Evolutionary conservation across 345 rosid species (phyloP).

Genomic region (Corymbia maculata): DNA sequence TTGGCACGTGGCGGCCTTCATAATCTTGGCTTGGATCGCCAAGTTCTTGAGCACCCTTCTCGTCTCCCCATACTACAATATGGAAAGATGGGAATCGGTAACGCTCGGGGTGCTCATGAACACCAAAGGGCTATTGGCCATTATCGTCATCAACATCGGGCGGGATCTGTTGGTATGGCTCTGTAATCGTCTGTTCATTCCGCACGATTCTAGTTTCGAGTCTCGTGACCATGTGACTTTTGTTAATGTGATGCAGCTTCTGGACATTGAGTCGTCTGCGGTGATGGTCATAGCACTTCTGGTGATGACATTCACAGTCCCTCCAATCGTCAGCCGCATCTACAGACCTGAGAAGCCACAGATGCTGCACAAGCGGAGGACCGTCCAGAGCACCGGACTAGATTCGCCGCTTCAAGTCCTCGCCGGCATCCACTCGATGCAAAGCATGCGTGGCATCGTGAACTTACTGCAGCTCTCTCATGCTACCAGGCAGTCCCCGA

Average conservation of each 20-base stretch:
- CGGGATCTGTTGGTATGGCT: slow-evolving; percentile 26
- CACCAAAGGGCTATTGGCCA: slow-evolving; percentile 52
- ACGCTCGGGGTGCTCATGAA: slow-evolving; percentile 55
- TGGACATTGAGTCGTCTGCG: slow-evolving; percentile 27
- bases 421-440: slow-evolving; percentile 20
- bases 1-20: not conserved
- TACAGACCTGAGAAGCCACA: slow-evolving; percentile 16
- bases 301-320: slow-evolving; percentile 28
- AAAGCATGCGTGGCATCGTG: slow-evolving; percentile 21
- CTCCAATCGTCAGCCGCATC: slow-evolving; percentile 17
- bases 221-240: not conserved
- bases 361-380: slow-evolving; percentile 19
- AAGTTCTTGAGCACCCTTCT: slow-evolving; percentile 32
- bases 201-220: not conserved
- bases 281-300: slow-evolving; percentile 20
- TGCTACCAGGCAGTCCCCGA: slow-evolving; percentile 26
- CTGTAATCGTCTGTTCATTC: not conserved
- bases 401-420: slow-evolving; percentile 28
- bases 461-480: slow-evolving; percentile 33
- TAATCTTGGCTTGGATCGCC: slow-evolving; percentile 5
- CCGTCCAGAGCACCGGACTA: slow-evolving; percentile 19
- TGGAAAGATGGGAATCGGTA: slow-evolving; percentile 23
- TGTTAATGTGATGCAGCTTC: slow-evolving; percentile 9
- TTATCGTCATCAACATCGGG: slow-evolving; percentile 38
- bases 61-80: slow-evolving; percentile 9